phyloP scores from a whole-genome alignment of 345 rosid genomes.

The Citrus cavaleriei region DNA sequence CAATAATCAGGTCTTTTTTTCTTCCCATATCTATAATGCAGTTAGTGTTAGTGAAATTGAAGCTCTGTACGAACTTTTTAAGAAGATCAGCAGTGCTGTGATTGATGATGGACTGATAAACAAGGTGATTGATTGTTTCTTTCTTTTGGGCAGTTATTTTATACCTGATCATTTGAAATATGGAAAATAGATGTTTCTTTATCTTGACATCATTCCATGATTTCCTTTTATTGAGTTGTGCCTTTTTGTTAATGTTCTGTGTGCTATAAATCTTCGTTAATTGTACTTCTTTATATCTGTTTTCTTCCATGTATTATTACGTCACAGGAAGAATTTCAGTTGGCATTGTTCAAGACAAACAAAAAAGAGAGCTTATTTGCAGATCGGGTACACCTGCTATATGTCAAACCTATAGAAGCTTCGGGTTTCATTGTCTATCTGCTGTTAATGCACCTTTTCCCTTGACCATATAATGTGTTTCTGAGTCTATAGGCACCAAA shows the following conservation, averaged over 20 bases:
- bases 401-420: neutral
- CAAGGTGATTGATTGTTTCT: constrained; percentile 47
- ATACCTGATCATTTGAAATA: neutral
- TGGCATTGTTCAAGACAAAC: constrained; percentile 94
- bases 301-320: neutral
- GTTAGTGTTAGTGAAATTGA: constrained; percentile 99
- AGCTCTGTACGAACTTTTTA: constrained; percentile 95
- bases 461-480: neutral
- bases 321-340: constrained; percentile 89
- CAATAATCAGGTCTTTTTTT: constrained; percentile 14
- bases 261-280: neutral
- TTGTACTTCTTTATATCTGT: constrained; percentile 7
- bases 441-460: neutral
- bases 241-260: neutral
- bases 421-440: neutral
- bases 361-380: constrained; percentile 99
- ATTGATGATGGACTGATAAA: constrained; percentile 95
- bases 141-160: neutral
- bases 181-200: neutral
- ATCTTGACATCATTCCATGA: neutral
- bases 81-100: constrained; percentile 99
- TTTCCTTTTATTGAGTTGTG: neutral
- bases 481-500: neutral
- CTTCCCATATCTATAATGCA: constrained; percentile 32
- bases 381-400: constrained; percentile 57